Conservation (phyloP, 2,329 filamentous ascomycete genomes). For the Malbranchea cinnamomea region DNA sequence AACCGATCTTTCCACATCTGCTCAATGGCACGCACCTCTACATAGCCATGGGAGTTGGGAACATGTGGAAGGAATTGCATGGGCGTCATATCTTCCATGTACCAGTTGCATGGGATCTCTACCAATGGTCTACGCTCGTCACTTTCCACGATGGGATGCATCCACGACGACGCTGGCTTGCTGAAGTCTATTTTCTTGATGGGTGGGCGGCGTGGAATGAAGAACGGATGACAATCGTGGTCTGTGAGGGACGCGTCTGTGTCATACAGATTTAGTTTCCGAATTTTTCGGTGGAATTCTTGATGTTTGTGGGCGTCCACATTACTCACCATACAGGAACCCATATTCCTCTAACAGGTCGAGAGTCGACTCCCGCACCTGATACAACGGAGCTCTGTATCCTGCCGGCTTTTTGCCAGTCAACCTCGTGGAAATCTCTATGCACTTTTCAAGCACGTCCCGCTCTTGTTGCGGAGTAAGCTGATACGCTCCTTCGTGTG, state of each 20-base stretch:
- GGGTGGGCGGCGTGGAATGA: constrained; percentile 21
- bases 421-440: constrained; percentile 54
- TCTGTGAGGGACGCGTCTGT: constrained; percentile 28
- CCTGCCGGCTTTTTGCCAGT: constrained; percentile 50
- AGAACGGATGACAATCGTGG: constrained; percentile 29
- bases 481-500: constrained; percentile 54
- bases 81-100: constrained; percentile 33
- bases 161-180: constrained; percentile 29
- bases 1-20: constrained; percentile 47
- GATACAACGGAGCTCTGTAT: constrained; percentile 25
- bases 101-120: constrained; percentile 31
- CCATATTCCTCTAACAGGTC: constrained; percentile 27
- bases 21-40: constrained; percentile 41
- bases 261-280: not conserved
- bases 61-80: constrained; percentile 30
- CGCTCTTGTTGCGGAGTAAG: constrained; percentile 61
- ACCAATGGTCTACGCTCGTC: constrained; percentile 19
- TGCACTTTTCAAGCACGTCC: constrained; percentile 61
- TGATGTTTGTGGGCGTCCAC: not conserved
- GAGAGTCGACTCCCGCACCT: constrained; percentile 25
- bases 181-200: constrained; percentile 28
- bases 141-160: constrained; percentile 25
- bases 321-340: constrained; percentile 24
- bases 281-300: not conserved
- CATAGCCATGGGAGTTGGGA: constrained; percentile 42